Base-by-base conservation (phyloP, 2,329 filamentous ascomycete genomes). In the Cladosporium sp. region DNA sequence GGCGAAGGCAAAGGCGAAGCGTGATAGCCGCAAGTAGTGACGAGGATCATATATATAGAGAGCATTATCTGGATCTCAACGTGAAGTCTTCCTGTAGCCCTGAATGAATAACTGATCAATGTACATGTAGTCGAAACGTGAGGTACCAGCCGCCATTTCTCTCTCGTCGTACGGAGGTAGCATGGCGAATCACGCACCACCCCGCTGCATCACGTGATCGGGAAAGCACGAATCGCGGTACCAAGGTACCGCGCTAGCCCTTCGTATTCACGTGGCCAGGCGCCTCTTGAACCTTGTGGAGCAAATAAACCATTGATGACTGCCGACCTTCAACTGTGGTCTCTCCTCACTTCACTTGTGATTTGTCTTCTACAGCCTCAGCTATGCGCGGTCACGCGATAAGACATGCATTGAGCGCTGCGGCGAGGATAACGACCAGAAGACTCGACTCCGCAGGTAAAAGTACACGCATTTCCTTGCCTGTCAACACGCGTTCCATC, bases 401-500 rank as follows among this genome's bases (percentile, higher is more conserved):
- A 16, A 16, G 56, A 12, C 37, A 46, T 14, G 56, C 56, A 28
- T 14, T 46, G 16, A 21, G 37, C 18, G 56, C 56, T 35, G 26
- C 37, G 26, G 56, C 7, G 56, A 59, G 37, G n/a, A 29, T 21
- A 4, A 44, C 37, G 2, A 46, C 35, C 6, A 37, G 56, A 10
- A 59, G 37, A 28, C 23, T 46, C 23, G 35, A 29, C 33, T 29
- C 26, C 37, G 33, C 56, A 59, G 56, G 56, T 59, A 59, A 21
- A 37, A 46, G 37, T 46, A 46, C 56, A 46, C 56, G 56, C 56
- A 37, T 59, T 59, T 59, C 56, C 21, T 59, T 59, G 26, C 56
- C 56, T 8, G 29, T 40, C 55, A 46, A 29, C 23, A 6, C 56
- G 56, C 37, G 56, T 40, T 23, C 26, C 11, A n/a, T 59, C 37